Evolutionary conservation across 2,329 filamentous ascomycete species (phyloP).

Genomic region (Beauveria sp.): DNA sequence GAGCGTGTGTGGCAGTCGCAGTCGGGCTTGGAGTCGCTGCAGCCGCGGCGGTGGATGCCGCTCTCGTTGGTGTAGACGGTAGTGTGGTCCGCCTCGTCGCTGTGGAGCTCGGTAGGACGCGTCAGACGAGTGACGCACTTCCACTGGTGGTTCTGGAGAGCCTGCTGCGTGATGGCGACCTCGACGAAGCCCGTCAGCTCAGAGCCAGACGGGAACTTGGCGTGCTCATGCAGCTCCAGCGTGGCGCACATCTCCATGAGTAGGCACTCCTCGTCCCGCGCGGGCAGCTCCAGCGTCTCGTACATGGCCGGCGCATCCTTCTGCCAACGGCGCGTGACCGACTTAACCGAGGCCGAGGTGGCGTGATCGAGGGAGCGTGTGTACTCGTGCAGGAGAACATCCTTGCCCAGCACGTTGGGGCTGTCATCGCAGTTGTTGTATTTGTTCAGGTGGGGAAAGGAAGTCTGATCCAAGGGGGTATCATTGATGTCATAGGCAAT

Average conservation of each 20-base stretch:
- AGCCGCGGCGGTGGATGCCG: conserved; percentile 46
- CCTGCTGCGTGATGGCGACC: conserved; percentile 46
- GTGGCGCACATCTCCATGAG: conserved; percentile 57
- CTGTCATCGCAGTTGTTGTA: conserved; percentile 44
- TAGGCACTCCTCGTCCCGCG: conserved; percentile 44
- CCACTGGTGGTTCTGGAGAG: conserved; percentile 50
- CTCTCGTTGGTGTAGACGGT: conserved; percentile 41
- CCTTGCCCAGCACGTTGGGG: conserved; percentile 42
- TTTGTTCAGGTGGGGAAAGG: conserved; percentile 50
- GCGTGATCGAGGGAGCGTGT: conserved; percentile 46
- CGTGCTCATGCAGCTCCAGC: conserved; percentile 49
- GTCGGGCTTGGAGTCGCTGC: conserved; percentile 36
- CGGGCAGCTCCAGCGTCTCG: conserved; percentile 40
- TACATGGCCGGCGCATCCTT: conserved; percentile 49
- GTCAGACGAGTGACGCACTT: conserved; percentile 51
- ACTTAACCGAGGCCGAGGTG: conserved; percentile 47
- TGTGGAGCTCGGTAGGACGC: conserved; percentile 47
- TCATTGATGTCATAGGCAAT: conserved; percentile 37
- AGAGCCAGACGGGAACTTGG: conserved; percentile 50
- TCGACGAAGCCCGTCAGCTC: conserved; percentile 54
- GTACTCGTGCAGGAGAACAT: conserved; percentile 52
- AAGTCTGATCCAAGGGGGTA: conserved; percentile 33
- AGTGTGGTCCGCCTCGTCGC: conserved; percentile 33
- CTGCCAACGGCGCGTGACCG: conserved; percentile 49
- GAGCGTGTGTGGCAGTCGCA: conserved; percentile 44